Base-by-base conservation (phyloP, 2,329 filamentous ascomycete genomes). In the Leptographium wingfieldii region DNA sequence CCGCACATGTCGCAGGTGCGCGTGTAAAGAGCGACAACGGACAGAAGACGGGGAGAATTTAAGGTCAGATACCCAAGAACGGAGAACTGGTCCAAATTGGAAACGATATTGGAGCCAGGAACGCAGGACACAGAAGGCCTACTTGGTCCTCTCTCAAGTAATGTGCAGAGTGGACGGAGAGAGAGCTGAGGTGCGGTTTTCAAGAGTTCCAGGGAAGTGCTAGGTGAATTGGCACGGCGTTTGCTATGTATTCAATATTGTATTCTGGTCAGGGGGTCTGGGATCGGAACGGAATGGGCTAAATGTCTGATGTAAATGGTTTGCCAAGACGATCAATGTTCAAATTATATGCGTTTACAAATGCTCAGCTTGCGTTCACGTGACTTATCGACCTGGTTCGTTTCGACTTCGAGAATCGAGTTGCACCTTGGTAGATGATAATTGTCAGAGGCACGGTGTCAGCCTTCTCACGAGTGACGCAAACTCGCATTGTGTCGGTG, bases 1-100 rank as follows among this genome's bases (percentile, higher is more conserved):
- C 80, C 81, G 48, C 54, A 57, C 58, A 84, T 84, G 81, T 78
- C 78, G 59, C 81, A 84, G 72, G 76, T 83, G 62, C 71, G 76
- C 64, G 79, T 76, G 31, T 65, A 63, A 58, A 22, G 7, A 22
- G 6, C 33, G 29, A 31, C 29, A 31, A 38, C 33, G 2, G 19
- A 43, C 25, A 40, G 38, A 40, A 40, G 12, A 40, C 14, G 38
- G 19, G 12, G 16, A 40, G 14, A 40, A 6, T 14, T 14, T 5
- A 9, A n/a, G 19, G 19, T 46, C 43, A 46, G 7, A 46, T 46
- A 46, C 43, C 43, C 43, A 22, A 19, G 43, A n/a, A n/a, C 7
- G 43, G 19, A 46, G 16, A n/a, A 7, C 22, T 7, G 2, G 5
- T 22, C 19, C 3, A 19, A 19, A 46, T 9, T 1, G 43, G 19